Conservation (phyloP, 345 rosid genomes). For the Brassica cretica region DNA sequence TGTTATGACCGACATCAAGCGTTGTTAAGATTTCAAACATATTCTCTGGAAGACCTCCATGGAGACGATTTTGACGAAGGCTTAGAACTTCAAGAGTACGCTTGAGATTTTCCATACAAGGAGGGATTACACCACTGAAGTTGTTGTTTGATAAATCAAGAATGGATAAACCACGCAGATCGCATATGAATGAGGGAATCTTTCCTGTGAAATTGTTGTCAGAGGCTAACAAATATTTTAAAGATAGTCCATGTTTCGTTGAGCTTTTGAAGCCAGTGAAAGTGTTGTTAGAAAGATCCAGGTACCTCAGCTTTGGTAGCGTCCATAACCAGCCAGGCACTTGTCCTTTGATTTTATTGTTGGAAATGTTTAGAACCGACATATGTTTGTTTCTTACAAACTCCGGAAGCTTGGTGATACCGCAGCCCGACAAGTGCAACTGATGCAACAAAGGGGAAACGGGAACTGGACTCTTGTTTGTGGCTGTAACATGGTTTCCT, state of each 20-base stretch:
- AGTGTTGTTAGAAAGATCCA: not conserved
- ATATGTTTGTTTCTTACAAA: no score
- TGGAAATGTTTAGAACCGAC: no score
- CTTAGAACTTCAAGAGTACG: not conserved
- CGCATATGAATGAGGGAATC: not conserved
- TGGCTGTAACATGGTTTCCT: no score
- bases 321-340: not conserved
- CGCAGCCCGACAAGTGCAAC: no score
- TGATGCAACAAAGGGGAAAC: not conserved
- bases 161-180: not conserved
- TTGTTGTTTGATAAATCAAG: not conserved
- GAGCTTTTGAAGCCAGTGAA: not conserved
- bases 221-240: not conserved
- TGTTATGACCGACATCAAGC: not conserved
- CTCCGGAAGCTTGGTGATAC: no score
- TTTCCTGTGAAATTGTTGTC: not conserved
- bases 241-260: not conserved
- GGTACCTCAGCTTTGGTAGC: not conserved
- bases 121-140: not conserved
- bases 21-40: not conserved
- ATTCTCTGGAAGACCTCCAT: not conserved
- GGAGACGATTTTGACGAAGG: not conserved
- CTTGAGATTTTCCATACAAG: not conserved
- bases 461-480: no score
- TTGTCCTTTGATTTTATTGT: not conserved